Conservation (phyloP, 2,329 filamentous ascomycete species). For the Endoconidiophora laricicola region DNA sequence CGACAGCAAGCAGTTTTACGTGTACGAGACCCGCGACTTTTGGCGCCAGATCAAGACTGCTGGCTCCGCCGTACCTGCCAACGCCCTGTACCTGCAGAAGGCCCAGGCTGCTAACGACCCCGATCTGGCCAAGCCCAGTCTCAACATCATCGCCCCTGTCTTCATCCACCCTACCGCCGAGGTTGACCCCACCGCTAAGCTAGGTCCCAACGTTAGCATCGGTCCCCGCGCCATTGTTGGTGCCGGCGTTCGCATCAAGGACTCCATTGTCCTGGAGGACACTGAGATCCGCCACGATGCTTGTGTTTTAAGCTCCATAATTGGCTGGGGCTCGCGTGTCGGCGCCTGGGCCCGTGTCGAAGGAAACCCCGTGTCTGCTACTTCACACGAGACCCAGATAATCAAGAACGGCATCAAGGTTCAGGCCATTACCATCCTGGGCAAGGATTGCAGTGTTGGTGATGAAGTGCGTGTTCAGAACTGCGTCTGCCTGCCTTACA, state of each 20-base stretch:
- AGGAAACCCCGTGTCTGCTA: constrained; percentile 74
- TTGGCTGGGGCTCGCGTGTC: constrained; percentile 90
- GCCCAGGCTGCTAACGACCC: constrained; percentile 48
- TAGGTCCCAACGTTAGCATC: constrained; percentile 92
- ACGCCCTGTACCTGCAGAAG: constrained; percentile 90
- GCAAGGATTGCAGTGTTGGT: constrained; percentile 86
- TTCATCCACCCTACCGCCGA: constrained; percentile 87
- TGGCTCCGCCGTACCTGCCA: constrained; percentile 88
- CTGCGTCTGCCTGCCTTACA: constrained; percentile 92
- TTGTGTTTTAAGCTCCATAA: constrained; percentile 87
- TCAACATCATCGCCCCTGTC: constrained; percentile 79
- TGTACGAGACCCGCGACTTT: constrained; percentile 97
- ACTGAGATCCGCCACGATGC: constrained; percentile 93
- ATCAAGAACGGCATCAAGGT: constrained; percentile 98
- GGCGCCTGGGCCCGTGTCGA: constrained; percentile 98
- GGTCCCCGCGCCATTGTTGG: constrained; percentile 76
- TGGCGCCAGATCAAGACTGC: constrained; percentile 99
- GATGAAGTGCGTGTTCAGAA: constrained; percentile 96
- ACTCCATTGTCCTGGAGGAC: constrained; percentile 89
- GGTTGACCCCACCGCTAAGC: constrained; percentile 87
- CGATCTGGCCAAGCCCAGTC: constrained; percentile 68
- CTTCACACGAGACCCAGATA: constrained; percentile 82
- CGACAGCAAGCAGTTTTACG: constrained; percentile 95
- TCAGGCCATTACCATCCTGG: constrained; percentile 91
- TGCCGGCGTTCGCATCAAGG: constrained; percentile 81